phyloP scores from a whole-genome alignment of 176 grass and related monocot genomes.

The Triticum monococcum region DNA sequence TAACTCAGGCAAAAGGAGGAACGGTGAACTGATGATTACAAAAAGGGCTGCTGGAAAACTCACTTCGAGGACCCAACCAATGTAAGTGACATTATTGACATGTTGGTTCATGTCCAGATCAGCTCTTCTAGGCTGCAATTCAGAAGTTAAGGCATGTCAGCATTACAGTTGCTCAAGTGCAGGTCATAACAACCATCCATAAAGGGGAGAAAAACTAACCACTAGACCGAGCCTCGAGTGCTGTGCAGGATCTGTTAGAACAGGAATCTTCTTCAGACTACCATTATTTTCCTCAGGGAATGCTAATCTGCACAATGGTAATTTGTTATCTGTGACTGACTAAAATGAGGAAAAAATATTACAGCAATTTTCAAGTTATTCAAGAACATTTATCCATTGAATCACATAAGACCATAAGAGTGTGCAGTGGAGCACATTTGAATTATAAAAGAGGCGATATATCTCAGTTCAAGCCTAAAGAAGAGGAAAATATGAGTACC shows the following conservation, averaged over 20 bases:
- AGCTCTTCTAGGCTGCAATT: slow-evolving; percentile 87
- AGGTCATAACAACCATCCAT: slow-evolving; percentile 13
- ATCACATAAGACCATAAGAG: not conserved
- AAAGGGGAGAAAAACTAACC: slow-evolving; percentile 46
- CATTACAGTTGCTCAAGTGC: slow-evolving; percentile 2
- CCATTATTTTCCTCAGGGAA: slow-evolving; percentile 97
- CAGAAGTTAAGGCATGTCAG: slow-evolving; percentile 17
- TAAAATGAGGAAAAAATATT: not conserved
- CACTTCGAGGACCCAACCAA: slow-evolving; percentile 98
- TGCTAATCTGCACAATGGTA: slow-evolving; percentile 55
- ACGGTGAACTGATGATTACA: not conserved
- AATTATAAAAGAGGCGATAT: not conserved
- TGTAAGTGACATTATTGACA: slow-evolving; percentile 99
- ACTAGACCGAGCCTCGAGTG: slow-evolving; percentile 83
- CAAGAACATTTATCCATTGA: not conserved
- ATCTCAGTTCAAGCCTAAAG: not conserved
- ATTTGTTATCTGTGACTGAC: not conserved
- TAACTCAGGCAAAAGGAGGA: not conserved
- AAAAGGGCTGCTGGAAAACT: slow-evolving; percentile 12
- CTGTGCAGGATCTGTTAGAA: slow-evolving; percentile 76
- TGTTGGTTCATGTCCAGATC: slow-evolving; percentile 99
- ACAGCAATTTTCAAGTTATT: slow-evolving; percentile 10
- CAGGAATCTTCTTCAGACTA: slow-evolving; percentile 92
- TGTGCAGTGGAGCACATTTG: not conserved
- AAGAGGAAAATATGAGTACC: not conserved